phyloP scores from a whole-genome alignment of 345 rosid species.

The Moringa oleifera region DNA sequence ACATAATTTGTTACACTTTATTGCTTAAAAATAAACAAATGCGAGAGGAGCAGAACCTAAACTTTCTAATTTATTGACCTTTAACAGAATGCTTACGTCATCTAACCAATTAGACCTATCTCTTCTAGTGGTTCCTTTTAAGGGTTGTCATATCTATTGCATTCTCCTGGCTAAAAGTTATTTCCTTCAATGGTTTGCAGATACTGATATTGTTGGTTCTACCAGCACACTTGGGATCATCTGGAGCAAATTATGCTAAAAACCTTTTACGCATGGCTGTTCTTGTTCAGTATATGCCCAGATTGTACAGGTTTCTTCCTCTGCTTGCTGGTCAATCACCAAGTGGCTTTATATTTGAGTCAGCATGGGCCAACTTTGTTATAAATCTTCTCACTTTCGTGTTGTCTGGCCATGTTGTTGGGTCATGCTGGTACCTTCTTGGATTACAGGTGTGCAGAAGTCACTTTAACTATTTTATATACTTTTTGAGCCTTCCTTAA shows the following conservation, averaged over 20 bases:
- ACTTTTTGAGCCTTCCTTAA: slow-evolving; percentile 3
- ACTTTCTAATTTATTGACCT: no score
- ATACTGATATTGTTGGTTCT: slow-evolving; percentile 42
- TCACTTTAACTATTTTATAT: not conserved
- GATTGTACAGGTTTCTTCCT: slow-evolving; percentile 64
- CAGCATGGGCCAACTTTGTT: slow-evolving; percentile 80
- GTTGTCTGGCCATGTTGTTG: slow-evolving; percentile 72
- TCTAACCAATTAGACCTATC: no score
- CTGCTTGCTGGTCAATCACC: slow-evolving; percentile 75
- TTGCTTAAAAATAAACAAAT: no score
- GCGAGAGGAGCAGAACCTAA: no score
- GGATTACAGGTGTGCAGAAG: slow-evolving; percentile 61
- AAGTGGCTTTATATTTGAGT: slow-evolving; percentile 72
- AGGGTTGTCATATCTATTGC: not conserved
- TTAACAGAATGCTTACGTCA: no score
- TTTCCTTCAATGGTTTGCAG: slow-evolving; percentile 27
- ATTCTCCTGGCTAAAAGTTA: not conserved
- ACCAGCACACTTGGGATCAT: slow-evolving; percentile 30
- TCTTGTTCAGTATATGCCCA: slow-evolving; percentile 72
- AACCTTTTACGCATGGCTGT: slow-evolving; percentile 51
- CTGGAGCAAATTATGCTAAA: slow-evolving; percentile 66
- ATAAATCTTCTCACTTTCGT: slow-evolving; percentile 74
- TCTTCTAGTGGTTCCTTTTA: no score
- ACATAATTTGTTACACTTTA: no score
- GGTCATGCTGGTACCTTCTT: slow-evolving; percentile 84